These are phyloP conservation scores for Tulasnella sp. DNA, from an alignment of 768 basidiomycete species.

Conservation along the genomic window DNA sequence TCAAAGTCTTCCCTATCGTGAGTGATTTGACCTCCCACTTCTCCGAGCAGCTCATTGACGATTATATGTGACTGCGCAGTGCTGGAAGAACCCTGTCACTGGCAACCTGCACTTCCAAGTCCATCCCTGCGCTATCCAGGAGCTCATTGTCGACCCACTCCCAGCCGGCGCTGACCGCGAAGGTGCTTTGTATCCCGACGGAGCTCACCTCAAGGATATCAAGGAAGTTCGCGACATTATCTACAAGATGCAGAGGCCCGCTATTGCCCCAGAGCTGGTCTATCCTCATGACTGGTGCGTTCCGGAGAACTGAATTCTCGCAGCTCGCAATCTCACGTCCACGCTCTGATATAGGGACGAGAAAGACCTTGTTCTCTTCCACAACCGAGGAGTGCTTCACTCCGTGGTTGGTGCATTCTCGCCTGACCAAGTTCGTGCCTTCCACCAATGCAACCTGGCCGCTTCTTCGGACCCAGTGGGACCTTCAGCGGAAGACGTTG, in stretches of 20 bases:
- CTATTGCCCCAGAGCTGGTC: conserved; percentile 75
- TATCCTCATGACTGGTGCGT: conserved; percentile 84
- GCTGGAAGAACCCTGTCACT: conserved; percentile 92
- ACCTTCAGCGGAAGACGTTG: conserved; percentile 62
- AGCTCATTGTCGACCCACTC: conserved; percentile 69
- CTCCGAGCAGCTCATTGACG: neutral
- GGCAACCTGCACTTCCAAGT: conserved; percentile 82
- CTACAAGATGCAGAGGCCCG: conserved; percentile 85
- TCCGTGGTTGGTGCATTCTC: conserved; percentile 73
- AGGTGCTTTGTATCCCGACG: conserved; percentile 76
- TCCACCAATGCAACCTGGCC: conserved; percentile 85
- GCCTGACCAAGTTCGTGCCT: conserved; percentile 56
- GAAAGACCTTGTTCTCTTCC: conserved; percentile 77
- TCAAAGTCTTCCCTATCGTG: conserved; percentile 68
- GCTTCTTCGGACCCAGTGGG: conserved; percentile 67
- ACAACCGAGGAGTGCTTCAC: conserved; percentile 79
- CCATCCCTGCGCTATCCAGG: conserved; percentile 70
- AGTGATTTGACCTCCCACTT: neutral
- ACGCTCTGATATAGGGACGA: conserved; percentile 41
- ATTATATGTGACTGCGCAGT: conserved; percentile 34
- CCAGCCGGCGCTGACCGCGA: conserved; percentile 55
- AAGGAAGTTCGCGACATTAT: conserved; percentile 65
- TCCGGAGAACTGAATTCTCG: neutral
- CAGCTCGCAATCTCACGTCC: neutral
- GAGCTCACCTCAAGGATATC: conserved; percentile 69